Evolutionary conservation across 2,329 filamentous ascomycete species (phyloP).

Genomic region (Aspergillus versicolor): DNA sequence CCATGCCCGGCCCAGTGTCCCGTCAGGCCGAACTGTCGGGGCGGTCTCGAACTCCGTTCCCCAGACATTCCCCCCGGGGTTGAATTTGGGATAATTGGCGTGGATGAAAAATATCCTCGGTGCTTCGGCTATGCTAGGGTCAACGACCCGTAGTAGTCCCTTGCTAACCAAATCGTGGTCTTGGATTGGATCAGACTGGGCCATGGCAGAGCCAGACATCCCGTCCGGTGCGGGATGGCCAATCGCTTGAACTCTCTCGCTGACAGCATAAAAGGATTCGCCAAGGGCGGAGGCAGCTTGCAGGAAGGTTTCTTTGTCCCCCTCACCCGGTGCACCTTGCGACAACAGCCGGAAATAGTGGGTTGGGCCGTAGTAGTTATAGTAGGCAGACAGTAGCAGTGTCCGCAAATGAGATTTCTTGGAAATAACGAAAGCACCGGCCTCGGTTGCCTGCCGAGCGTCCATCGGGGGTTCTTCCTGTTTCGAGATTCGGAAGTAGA

Average conservation of each 20-base stretch:
- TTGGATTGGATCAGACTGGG: constrained; percentile 39
- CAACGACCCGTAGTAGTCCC: constrained; percentile 33
- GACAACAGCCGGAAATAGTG: constrained; percentile 40
- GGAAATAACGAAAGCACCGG: constrained; percentile 36
- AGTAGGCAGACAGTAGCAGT: constrained; percentile 38
- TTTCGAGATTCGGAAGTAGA: constrained; percentile 44
- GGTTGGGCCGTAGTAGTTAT: constrained; percentile 37
- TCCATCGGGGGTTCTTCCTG: constrained; percentile 33
- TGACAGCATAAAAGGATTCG: constrained; percentile 37
- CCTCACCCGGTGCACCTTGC: constrained; percentile 40
- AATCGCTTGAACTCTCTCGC: constrained; percentile 35
- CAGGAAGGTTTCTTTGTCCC: constrained; percentile 42
- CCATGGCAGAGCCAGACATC: constrained; percentile 37
- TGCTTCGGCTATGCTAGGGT: constrained; percentile 29
- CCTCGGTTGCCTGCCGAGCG: constrained; percentile 37
- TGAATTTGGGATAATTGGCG: constrained; percentile 44
- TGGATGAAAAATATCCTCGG: constrained; percentile 42
- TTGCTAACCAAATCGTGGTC: constrained; percentile 36
- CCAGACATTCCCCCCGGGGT: constrained; percentile 40
- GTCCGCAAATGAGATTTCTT: constrained; percentile 37
- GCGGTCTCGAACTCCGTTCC: constrained; percentile 38
- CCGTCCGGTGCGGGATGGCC: constrained; percentile 30
- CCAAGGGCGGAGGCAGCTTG: constrained; percentile 34
- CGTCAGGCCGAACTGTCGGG: constrained; percentile 37
- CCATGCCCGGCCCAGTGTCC: constrained; percentile 39